Base-by-base conservation (phyloP, 257 asterid species). In the Nicotiana paniculata region DNA sequence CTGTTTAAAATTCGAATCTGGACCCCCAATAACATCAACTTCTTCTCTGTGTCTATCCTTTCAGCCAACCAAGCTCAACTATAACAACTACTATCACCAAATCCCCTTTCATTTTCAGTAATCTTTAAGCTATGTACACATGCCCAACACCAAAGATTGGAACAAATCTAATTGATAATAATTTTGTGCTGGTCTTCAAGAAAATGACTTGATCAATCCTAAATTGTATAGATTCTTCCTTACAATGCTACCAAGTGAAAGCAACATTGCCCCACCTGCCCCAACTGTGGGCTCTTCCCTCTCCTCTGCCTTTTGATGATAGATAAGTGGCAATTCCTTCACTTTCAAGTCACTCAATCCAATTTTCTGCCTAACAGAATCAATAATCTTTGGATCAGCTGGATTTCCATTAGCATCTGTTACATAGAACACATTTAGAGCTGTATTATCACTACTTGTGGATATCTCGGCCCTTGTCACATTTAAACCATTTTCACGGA, bases 401-500 rank as follows among this genome's bases (percentile, higher is more conserved):
- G 80, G 88, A 62, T 88, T 87, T 69, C 99, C 99, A 0, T 83
- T 57, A 1, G 91, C 94, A 79, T 96, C 97, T 0, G 98, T 96
- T 10, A 94, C 97, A 61, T 96, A 92, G 89, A 96, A 96, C 35
- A 89, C 87, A 76, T 94, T 93, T 10, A 18, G 83, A 10, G 92
- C 97, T 1, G 82, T 85, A 17, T 72, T 72, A 1, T 88, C 95
- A 37, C 67, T 77, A 4, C 84, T 46, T 1, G 99, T 96, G 0
- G 98, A 94, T 75, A 96, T 92, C 90, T 96, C 99, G 0, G 98
- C 98, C 77, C 97, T 88, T 1, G 93, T 90, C 72, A 96, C 93
- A 6, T 94, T 94, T 21, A 96, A 84, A 32, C 98, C 98, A 16
- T 91, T 96, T 74, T 96, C 99, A 0, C 99, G 93, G 86, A 96